Evolutionary conservation across 2,329 filamentous ascomycete species (phyloP), one percentile per base, ranked within the genome.

Genomic region (Chaetomium olivaceum): DNA sequence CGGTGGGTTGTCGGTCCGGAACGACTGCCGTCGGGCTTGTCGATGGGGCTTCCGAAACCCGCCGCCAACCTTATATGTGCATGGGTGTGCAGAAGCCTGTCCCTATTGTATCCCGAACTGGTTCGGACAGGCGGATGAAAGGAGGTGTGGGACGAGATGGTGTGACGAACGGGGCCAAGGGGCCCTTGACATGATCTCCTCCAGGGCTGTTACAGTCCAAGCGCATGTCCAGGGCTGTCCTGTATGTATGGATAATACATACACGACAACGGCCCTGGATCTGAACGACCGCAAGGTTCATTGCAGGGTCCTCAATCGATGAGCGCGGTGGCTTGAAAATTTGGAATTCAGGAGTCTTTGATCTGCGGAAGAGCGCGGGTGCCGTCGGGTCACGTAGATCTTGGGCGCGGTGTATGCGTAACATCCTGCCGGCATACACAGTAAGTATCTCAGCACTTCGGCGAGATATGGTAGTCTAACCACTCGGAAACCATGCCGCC

Each of bases 101-200:
- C 62, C 62, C 59, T 43, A 60, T 57, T 58, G 52, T 36, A 50
- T 63, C 36, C 33, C 21, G 63, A 68, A 63, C 52, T 54, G 62
- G 65, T 65, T 67, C 67, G 65, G 68, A 59, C 65, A 63, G 58
- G 64, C 68, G 68, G 62, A 69, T 39, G 57, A 27, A 46, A 46
- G 58, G 55, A 52, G 43, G 46, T 14, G 14, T 56, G 43, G 46
- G 51, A 51, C 46, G 50, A 29, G 46, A 43, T 56, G 59, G 52
- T 58, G 59, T 58, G 63, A 63, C 57, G 63, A 57, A 43, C 16
- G 16, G 16, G 39, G 14, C 36, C 39, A 19, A 56, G 52, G 54
- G 55, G 5, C 31, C 63, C 62, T 67, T 55, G 65, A 59, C 60
- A 65, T 65, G 69, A 71, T 71, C 69, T 67, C 59, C 66, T 63